Percentiles rank a stretch among this genome's conserved stretches.
Conservation (phyloP, 164 flowering plant genomes). For the Euptelea pleiosperma region DNA sequence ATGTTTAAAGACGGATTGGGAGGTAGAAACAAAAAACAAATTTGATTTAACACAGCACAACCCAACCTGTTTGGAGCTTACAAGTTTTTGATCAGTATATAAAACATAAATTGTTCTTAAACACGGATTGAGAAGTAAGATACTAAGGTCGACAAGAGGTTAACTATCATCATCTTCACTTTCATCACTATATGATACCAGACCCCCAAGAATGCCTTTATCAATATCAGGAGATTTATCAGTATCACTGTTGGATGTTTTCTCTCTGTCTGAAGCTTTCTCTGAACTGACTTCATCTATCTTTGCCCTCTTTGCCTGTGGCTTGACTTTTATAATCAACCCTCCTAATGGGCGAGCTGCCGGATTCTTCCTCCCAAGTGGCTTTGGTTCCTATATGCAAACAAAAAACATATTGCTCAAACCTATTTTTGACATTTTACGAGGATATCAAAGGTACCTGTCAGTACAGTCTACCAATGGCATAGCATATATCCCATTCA, state of each 20-base stretch:
- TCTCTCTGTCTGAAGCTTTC: slow-evolving; percentile 18
- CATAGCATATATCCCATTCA: too few relatives aligned
- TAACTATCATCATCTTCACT: slow-evolving; percentile 66
- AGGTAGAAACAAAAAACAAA: too few relatives aligned
- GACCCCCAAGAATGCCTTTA: slow-evolving; percentile 23
- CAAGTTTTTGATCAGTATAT: too few relatives aligned
- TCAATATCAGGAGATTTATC: slow-evolving; percentile 17
- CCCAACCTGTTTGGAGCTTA: too few relatives aligned
- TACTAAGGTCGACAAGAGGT: too few relatives aligned
- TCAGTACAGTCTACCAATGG: too few relatives aligned
- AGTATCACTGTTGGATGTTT: slow-evolving; percentile 18
- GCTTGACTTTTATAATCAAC: slow-evolving; percentile 66
- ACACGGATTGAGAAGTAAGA: too few relatives aligned
- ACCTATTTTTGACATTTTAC: too few relatives aligned
- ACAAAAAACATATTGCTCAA: slow-evolving; percentile 6
- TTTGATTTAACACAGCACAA: too few relatives aligned
- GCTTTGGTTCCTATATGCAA: slow-evolving; percentile 41
- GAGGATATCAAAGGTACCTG: neutral
- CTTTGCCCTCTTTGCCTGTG: slow-evolving; percentile 77
- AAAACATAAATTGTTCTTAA: too few relatives aligned
- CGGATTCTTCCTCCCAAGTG: slow-evolving; percentile 50
- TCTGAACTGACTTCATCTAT: slow-evolving; percentile 27
- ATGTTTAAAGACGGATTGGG: too few relatives aligned
- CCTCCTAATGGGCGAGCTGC: slow-evolving; percentile 42
- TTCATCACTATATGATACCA: slow-evolving; percentile 87